Conservation (phyloP, 1,284 basidiomycete genomes). For the Leccinum subfulvum region DNA sequence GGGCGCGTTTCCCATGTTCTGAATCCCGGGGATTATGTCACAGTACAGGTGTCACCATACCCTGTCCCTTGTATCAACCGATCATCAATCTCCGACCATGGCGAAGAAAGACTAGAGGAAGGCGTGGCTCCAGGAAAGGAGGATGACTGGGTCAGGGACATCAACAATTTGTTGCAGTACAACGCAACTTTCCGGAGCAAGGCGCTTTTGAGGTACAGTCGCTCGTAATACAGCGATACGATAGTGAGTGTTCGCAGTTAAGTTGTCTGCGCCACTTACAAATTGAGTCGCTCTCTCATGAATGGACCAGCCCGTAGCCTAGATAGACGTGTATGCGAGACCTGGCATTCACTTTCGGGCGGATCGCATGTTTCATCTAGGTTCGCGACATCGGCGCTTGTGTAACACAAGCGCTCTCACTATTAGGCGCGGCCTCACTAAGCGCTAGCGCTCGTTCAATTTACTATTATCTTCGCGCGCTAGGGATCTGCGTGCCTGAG, state of each 20-base stretch:
- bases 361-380: slow-evolving; percentile 2
- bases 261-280: slow-evolving; percentile 2
- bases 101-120: slow-evolving; percentile 38
- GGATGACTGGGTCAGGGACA: slow-evolving; percentile 95
- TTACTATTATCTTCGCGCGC: not conserved
- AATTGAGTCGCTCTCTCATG: not conserved
- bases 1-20: slow-evolving; percentile 83
- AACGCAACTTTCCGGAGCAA: slow-evolving; percentile 91
- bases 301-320: slow-evolving; percentile 2
- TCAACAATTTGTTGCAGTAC: slow-evolving; percentile 90
- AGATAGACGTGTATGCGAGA: not conserved
- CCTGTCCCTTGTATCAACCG: slow-evolving; percentile 93
- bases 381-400: not conserved
- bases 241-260: slow-evolving; percentile 16
- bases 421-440: not conserved
- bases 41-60: slow-evolving; percentile 81
- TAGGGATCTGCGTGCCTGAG: not conserved
- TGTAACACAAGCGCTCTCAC: not conserved
- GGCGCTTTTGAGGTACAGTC: slow-evolving; percentile 61
- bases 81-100: slow-evolving; percentile 64
- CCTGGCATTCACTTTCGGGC: not conserved
- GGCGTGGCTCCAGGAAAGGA: slow-evolving; percentile 75
- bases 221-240: slow-evolving; percentile 18
- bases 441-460: not conserved
- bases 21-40: slow-evolving; percentile 80